Percentiles rank a stretch among this genome's conserved stretches.
Conservation (phyloP, 495 filamentous ascomycete species). For the Aspergillus conjunctus region DNA sequence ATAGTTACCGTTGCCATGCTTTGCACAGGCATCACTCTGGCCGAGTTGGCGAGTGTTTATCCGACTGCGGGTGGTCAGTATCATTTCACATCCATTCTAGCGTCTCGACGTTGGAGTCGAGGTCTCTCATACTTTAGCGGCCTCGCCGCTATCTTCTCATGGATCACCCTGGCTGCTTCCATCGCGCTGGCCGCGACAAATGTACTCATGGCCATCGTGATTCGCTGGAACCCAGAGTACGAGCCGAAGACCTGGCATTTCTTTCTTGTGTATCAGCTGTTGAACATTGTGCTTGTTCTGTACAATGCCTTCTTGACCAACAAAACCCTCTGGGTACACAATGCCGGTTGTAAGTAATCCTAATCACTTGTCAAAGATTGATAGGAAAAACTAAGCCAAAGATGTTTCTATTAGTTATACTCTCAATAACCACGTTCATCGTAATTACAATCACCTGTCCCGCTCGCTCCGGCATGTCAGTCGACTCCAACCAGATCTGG, state of each 20-base stretch:
- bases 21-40: conserved; percentile 47
- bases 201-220: conserved; percentile 32
- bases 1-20: conserved; percentile 30
- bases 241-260: conserved; percentile 33
- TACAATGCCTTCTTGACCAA: conserved; percentile 36
- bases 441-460: conserved; percentile 36
- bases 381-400: not conserved
- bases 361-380: not conserved
- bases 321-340: conserved; percentile 36
- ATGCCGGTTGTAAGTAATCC: conserved; percentile 34
- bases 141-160: conserved; percentile 31
- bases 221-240: conserved; percentile 31
- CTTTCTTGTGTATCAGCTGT: conserved; percentile 47
- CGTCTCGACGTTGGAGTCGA: conserved; percentile 27
- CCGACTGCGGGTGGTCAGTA: conserved; percentile 57
- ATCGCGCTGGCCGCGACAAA: conserved; percentile 28
- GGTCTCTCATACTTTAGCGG: conserved; percentile 34
- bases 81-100: conserved; percentile 38
- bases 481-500: conserved; percentile 31
- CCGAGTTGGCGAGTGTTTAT: conserved; percentile 54
- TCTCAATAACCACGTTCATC: conserved; percentile 32
- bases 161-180: conserved; percentile 32
- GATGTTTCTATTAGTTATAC: conserved; percentile 23
- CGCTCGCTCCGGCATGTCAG: conserved; percentile 23
- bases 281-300: conserved; percentile 28